Base-by-base conservation (phyloP, 164 flowering plant species). In the Euptelea pleiosperma region DNA sequence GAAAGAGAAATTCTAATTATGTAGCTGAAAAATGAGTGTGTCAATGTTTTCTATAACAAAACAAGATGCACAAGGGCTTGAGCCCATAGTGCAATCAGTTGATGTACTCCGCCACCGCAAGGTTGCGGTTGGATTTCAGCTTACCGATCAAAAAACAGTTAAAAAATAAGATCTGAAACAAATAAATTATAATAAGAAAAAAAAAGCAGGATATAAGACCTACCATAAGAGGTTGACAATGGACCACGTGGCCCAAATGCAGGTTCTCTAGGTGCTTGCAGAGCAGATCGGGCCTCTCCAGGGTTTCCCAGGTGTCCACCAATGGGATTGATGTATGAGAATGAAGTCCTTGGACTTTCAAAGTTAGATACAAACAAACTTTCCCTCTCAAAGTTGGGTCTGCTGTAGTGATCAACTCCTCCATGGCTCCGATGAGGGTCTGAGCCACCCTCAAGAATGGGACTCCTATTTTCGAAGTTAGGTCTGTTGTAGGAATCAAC, bases 191-290 rank as follows among this genome's bases (percentile, higher is more conserved):
- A 2, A 40, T 12, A 40, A 40, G 16, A 14, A 16, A 19, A 34
- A 31, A 6, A 41, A 61, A 18, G 16, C 9, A 36, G 3, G 47
- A 18, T 7, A 25, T 33, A 44, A 33, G 28, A 44, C 54, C n/a
- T 66, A 73, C 74, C 65, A 64, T 64, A 52, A 22, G 48, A 1
- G 34, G 64, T 21, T 36, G 66, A 31, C 2, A 14, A 30, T 35
- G 66, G 59, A 64, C 36, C 6, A 29, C 14, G 67, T 11, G 29
- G 25, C 14, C 33, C 43, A 52, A 34, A 30, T 22, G 55, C 48
- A n/a, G 64, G 59, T 11, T n/a, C 58, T 35, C 66, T 37, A 52
- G 71, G 60, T 57, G 63, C 40, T 51, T 41, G 73, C 28, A n/a
- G 44, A 58, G 30, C 52, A 34, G 48, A 42, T 12, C 2, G 55